A percentile compares a stretch with the other conserved stretches of the same genome.
These are phyloP conservation scores for Edaphochlamys debaryana DNA, from an alignment of 139 green algal species.

Conservation along the genomic window DNA sequence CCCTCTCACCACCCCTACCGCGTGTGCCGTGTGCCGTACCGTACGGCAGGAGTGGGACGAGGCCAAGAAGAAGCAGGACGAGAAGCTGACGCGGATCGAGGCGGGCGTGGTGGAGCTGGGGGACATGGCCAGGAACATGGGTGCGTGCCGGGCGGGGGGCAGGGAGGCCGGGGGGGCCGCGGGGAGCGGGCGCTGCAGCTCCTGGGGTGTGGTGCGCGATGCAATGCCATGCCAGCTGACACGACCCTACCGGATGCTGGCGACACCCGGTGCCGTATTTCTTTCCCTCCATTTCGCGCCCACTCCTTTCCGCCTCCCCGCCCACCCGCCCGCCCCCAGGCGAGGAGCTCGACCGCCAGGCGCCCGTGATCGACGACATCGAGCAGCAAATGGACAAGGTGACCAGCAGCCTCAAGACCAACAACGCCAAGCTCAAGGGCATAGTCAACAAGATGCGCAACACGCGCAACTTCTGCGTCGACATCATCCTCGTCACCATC, in stretches of 20 bases:
- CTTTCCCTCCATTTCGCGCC: too few species aligned
- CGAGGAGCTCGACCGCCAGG: constrained; percentile 79
- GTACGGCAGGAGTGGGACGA: constrained; percentile 76
- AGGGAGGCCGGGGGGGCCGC: too few species aligned
- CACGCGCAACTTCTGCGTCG: constrained; percentile 85
- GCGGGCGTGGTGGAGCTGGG: constrained; percentile 74
- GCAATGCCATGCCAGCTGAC: too few species aligned
- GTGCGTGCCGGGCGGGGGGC: neutral
- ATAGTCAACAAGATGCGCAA: constrained; percentile 82
- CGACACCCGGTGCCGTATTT: too few species aligned
- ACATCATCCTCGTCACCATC: constrained; percentile 87
- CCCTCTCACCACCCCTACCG: too few species aligned
- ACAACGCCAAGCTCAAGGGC: constrained; percentile 87
- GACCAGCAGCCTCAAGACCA: constrained; percentile 77
- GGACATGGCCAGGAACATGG: constrained; percentile 80
- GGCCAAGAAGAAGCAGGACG: constrained; percentile 77
- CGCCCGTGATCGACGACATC: constrained; percentile 83
- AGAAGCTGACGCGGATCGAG: constrained; percentile 80
- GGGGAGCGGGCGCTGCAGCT: too few species aligned
- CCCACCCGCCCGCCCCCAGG: too few species aligned
- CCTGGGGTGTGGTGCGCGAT: too few species aligned
- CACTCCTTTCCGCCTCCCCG: too few species aligned
- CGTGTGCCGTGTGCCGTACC: too few species aligned
- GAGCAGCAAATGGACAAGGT: constrained; percentile 80
- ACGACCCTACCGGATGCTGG: too few species aligned